Base-by-base conservation (phyloP, 1,284 basidiomycete genomes). In the Malassezia pachydermatis region DNA sequence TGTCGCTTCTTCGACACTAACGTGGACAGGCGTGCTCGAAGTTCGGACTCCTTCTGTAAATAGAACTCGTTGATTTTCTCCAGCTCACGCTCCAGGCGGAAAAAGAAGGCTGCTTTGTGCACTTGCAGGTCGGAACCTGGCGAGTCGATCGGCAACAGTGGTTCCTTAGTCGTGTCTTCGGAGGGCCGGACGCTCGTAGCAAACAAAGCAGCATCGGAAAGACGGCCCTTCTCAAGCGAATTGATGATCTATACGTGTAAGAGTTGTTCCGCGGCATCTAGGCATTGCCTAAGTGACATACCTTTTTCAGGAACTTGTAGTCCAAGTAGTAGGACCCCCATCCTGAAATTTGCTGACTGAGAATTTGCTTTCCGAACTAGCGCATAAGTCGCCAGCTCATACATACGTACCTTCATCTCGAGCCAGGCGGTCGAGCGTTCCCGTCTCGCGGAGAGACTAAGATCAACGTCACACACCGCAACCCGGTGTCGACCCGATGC, bases 21-120 rank as follows among this genome's bases (percentile, higher is more conserved):
- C 0, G 89, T 94, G 62, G 92, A 83, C 51, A 99, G 81, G 80
- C 55, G 92, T 75, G 70, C 55, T 38, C 88, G 88, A 43, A 98
- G 80, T 63, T 96, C 89, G 10, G 89, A 86, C 73, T 99, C 94
- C 74, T 94, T 95, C 74, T 92, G 87, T 41, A 98, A 80, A 75
- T 99, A 99, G 72, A 99, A 98, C n/a, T 83, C 81, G 75, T 99
- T 98, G 76, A 99, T 96, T 90, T 98, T 99, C 76, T 98, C 94
- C 17, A 98, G 77, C 73, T 99, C 94, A 27, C 94, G 80, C 73
- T 96, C 92, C 1, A 99, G 80, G 70, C 92, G 96, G 79, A 96
- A 98, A 78, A 99, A 98, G 78, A 96, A 99, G 1, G 89, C 88
- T 17, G 92, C 87, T 67, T 92, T 88, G 76, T 95, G 88, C 14